Percentiles rank a stretch among this genome's conserved stretches.
Evolutionary conservation across 768 basidiomycete species (phyloP).

Genomic region (Hemileccinum impolitum): DNA sequence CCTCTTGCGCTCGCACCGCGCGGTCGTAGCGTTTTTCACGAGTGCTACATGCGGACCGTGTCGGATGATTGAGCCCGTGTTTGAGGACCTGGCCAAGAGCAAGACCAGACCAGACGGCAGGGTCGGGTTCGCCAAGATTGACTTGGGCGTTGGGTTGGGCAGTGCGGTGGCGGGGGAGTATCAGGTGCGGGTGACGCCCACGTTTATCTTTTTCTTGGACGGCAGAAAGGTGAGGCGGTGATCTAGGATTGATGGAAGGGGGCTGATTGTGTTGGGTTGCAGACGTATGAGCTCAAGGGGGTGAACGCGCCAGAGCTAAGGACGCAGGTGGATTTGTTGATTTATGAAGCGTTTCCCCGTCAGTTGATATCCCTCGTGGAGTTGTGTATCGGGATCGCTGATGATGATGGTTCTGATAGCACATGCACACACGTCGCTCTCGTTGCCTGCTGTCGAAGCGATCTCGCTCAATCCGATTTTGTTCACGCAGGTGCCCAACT

Average conservation of each 20-base stretch:
- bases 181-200: slow-evolving; percentile 76
- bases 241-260: slow-evolving; percentile 3
- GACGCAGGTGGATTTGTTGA: slow-evolving; percentile 68
- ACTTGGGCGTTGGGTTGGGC: slow-evolving; percentile 69
- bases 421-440: slow-evolving; percentile 66
- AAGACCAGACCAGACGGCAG: slow-evolving; percentile 47
- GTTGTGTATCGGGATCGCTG: background rate
- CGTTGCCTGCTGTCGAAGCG: slow-evolving; percentile 57
- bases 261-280: background rate
- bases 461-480: slow-evolving; percentile 73
- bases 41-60: slow-evolving; percentile 76
- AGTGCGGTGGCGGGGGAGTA: slow-evolving; percentile 56
- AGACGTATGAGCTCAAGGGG: slow-evolving; percentile 73
- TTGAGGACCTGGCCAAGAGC: slow-evolving; percentile 70
- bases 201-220: slow-evolving; percentile 83
- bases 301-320: slow-evolving; percentile 65
- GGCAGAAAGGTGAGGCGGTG: slow-evolving; percentile 57
- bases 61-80: slow-evolving; percentile 77
- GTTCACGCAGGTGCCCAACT: slow-evolving; percentile 64
- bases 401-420: slow-evolving; percentile 41
- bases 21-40: slow-evolving; percentile 81
- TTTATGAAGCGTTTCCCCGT: slow-evolving; percentile 82
- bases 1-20: slow-evolving; percentile 62
- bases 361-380: slow-evolving; percentile 26
- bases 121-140: slow-evolving; percentile 81